Percentiles rank a stretch among this genome's conserved stretches.
Conservation (phyloP, 2,329 filamentous ascomycete species). For the Magnaporthiopsis poae region DNA sequence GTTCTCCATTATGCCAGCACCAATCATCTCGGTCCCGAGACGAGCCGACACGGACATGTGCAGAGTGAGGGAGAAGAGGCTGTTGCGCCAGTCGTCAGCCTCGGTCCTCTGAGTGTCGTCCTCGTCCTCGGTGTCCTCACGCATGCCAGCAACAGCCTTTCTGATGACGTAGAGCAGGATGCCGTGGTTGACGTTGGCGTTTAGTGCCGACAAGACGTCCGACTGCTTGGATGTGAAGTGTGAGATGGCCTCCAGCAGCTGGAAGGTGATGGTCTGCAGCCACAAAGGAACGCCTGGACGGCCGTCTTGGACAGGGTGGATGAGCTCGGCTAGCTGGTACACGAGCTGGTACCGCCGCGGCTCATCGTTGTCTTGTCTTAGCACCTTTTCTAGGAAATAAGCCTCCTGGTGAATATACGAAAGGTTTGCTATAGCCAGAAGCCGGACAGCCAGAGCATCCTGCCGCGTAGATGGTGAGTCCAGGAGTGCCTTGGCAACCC, state of each 20-base stretch:
- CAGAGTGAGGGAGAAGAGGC: constrained; percentile 77
- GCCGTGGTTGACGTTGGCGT: constrained; percentile 91
- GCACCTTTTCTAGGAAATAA: constrained; percentile 74
- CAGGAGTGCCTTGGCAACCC: constrained; percentile 71
- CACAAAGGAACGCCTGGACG: constrained; percentile 52
- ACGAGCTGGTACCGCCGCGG: constrained; percentile 79
- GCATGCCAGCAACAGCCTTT: constrained; percentile 79
- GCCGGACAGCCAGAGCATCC: constrained; percentile 66
- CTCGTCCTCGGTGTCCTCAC: constrained; percentile 32
- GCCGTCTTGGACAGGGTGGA: constrained; percentile 50
- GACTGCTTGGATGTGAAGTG: constrained; percentile 65
- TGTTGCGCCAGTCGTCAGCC: constrained; percentile 80
- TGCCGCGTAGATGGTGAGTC: constrained; percentile 57
- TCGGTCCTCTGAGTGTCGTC: constrained; percentile 52
- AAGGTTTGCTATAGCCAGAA: constrained; percentile 81
- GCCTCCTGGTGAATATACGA: constrained; percentile 78
- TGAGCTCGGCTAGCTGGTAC: constrained; percentile 83
- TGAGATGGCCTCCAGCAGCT: constrained; percentile 74
- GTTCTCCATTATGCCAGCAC: constrained; percentile 80
- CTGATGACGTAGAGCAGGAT: constrained; percentile 86
- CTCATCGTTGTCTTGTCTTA: constrained; percentile 81
- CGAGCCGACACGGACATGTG: constrained; percentile 67
- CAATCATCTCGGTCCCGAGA: constrained; percentile 73
- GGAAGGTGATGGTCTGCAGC: constrained; percentile 73
- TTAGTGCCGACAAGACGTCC: constrained; percentile 83